These are phyloP conservation scores for Debaryomycetaceae sp. DNA, from an alignment of 1,139 yeast genomes.

Conservation along the genomic window DNA sequence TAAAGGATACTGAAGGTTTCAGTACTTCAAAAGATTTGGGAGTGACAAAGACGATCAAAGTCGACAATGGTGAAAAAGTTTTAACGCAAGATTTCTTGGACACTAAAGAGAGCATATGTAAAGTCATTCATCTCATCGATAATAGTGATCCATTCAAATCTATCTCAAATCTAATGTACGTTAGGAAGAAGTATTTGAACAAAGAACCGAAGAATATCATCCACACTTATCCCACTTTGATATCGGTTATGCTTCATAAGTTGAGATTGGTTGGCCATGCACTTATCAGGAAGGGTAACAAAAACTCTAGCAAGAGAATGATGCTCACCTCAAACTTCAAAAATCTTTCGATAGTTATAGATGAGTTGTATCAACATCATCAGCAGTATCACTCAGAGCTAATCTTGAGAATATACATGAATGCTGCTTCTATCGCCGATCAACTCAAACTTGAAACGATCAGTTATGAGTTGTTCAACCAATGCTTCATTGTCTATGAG, in stretches of 20 bases:
- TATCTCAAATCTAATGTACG: conserved; percentile 52
- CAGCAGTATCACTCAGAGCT: conserved; percentile 47
- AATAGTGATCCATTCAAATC: conserved; percentile 48
- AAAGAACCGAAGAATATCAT: conserved; percentile 54
- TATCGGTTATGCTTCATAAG: conserved; percentile 56
- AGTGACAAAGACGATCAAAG: conserved; percentile 27
- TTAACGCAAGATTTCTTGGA: conserved; percentile 38
- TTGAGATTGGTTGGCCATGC: conserved; percentile 49
- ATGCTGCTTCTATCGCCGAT: conserved; percentile 70
- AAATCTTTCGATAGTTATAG: conserved; percentile 66
- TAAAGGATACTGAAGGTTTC: conserved; percentile 27
- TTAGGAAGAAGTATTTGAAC: conserved; percentile 53
- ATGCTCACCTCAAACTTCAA: conserved; percentile 58
- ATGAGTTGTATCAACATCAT: conserved; percentile 57
- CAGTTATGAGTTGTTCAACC: conserved; percentile 86
- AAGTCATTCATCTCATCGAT: conserved; percentile 61
- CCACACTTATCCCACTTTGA: conserved; percentile 73
- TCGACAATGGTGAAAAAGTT: conserved; percentile 29
- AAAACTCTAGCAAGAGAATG: conserved; percentile 21
- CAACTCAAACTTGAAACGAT: conserved; percentile 54
- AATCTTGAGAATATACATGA: conserved; percentile 49
- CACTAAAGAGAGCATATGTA: conserved; percentile 70
- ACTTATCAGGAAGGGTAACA: conserved; percentile 14
- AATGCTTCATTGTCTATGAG: conserved; percentile 84
- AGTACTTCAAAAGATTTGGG: conserved; percentile 40